Evolutionary conservation across 805 yeast genomes (phyloP), one percentile per base, ranked within the genome.

Genomic region (Candida ortonii): DNA sequence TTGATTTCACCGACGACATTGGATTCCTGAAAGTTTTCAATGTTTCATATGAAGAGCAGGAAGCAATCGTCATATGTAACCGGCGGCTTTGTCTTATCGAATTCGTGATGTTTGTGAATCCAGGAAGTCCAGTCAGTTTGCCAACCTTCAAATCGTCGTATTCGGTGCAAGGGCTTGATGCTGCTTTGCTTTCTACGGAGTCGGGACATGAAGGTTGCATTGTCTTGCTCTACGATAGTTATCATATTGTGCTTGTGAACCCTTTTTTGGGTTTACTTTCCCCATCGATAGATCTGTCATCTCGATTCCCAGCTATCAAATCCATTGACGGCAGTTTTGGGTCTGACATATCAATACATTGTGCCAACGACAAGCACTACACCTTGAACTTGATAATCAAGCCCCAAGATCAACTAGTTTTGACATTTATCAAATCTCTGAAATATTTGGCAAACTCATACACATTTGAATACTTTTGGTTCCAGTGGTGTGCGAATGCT

Each of bases 11-110:
- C 13, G 60, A 61, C 5, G 51, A 59, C n/a, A 41, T 53, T 8
- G 30, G 45, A 2, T 32, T 53, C 12, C 41, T 73, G 18, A 64
- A 65, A 28, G 52, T 68, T 1, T 53, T 59, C 30, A 65, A 65
- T 7, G 39, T 74, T n/a, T 47, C 52, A 4, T 73, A 63, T 42
- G 70, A 68, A 15, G 75, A 71, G 18, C 74, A 73, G 45, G 90
- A 85, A 50, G 81, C 80, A 0, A 50, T 85, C 1, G 73, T 78
- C 0, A 56, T 84, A 6, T 66, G 73, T 32, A 75, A 80, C 55
- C 49, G 50, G 11, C 49, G 46, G 4, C 52, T 65, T 1, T 46
- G 59, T 9, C 68, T 71, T 27, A 61, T 78, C 4, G 69, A 70
- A 24, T 67, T 81, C 3, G 65, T 80, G 45, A 64, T 77, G 4